These are phyloP conservation scores for Coemansia sp. DNA, from an alignment of 192 early-diverging fungal genomes.

Conservation along the genomic window DNA sequence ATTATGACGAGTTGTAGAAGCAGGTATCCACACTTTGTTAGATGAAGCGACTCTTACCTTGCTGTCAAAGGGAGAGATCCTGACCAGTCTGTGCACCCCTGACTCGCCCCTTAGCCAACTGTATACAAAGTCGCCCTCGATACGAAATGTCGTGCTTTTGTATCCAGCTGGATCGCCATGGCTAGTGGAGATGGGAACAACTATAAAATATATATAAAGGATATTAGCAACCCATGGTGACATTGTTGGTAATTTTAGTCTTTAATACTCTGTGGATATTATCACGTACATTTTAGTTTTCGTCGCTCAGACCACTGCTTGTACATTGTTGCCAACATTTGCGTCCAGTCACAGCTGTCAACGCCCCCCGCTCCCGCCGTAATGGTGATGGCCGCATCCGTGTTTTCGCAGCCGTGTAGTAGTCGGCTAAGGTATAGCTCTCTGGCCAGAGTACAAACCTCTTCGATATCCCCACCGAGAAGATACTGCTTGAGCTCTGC, in stretches of 20 bases:
- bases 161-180: constrained; percentile 9
- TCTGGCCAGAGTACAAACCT: constrained; percentile 6
- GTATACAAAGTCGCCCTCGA: constrained; percentile 63
- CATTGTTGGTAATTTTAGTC: background rate
- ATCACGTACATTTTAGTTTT: constrained; percentile 57
- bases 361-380: constrained; percentile 60
- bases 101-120: constrained; percentile 68
- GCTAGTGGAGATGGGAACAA: constrained; percentile 50
- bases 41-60: constrained; percentile 49
- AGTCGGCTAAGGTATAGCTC: constrained; percentile 49
- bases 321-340: constrained; percentile 67
- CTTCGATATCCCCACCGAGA: constrained; percentile 57
- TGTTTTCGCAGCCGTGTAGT: constrained; percentile 11
- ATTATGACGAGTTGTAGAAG: background rate
- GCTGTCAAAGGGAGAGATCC: constrained; percentile 69
- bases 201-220: constrained; percentile 51
- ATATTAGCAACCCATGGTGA: background rate
- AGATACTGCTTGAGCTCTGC: constrained; percentile 57
- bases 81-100: constrained; percentile 71
- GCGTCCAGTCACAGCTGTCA: constrained; percentile 68
- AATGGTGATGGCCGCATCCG: constrained; percentile 59
- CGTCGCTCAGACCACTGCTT: constrained; percentile 61
- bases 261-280: background rate
- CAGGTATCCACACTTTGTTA: background rate
- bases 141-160: constrained; percentile 7